Evolutionary conservation across 441 rosid genomes (phyloP).

Genomic region (Croton setiger): DNA sequence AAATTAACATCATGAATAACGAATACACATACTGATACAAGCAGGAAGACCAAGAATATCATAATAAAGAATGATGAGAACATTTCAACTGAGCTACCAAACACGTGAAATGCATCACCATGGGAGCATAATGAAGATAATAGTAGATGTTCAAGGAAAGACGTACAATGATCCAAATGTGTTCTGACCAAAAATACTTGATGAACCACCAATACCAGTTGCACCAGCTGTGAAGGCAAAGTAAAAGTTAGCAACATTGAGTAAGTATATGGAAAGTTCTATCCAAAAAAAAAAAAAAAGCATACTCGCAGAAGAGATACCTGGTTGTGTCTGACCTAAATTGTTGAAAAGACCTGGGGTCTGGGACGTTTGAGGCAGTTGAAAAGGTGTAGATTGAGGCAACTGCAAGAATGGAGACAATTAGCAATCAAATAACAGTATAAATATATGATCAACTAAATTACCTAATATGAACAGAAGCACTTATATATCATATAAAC

Average conservation of each 20-base stretch:
- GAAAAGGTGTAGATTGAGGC: constrained; percentile 46
- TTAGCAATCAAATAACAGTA: constrained; percentile 11
- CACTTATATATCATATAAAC: constrained; percentile 6
- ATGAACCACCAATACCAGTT: constrained; percentile 40
- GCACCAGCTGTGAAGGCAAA: constrained; percentile 34
- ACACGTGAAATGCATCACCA: constrained; percentile 1
- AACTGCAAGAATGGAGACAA: constrained; percentile 38
- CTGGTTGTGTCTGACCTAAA: constrained; percentile 56
- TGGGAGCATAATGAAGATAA: constrained; percentile 8
- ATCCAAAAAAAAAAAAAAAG: constrained; percentile 5
- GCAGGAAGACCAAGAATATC: not conserved
- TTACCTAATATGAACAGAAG: not conserved
- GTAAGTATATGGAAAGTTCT: not conserved
- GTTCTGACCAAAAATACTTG: constrained; percentile 47
- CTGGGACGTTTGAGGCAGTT: constrained; percentile 65
- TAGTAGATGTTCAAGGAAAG: constrained; percentile 15
- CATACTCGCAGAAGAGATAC: constrained; percentile 28
- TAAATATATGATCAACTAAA: too few relatives aligned
- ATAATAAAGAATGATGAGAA: not conserved
- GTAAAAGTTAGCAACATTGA: constrained; percentile 18
- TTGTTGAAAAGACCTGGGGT: constrained; percentile 45
- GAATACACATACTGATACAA: not conserved
- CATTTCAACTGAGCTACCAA: not conserved
- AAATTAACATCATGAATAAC: not conserved
- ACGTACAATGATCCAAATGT: constrained; percentile 57